A percentile compares a stretch with the other conserved stretches of the same genome.
phyloP scores from a whole-genome alignment of 768 basidiomycete genomes.

The Pleurotus giganteus region DNA sequence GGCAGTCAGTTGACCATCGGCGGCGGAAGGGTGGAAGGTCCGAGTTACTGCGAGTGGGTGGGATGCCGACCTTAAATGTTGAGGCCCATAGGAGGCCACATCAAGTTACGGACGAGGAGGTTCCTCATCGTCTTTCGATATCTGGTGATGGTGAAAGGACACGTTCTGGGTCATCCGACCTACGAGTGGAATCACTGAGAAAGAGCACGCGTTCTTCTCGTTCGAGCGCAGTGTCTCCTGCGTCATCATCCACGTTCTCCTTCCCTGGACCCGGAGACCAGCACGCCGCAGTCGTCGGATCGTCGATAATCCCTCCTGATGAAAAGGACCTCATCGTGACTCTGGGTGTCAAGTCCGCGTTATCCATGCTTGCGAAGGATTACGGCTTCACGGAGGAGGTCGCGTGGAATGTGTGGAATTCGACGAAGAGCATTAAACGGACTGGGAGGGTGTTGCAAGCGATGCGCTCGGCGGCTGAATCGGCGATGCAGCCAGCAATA shows the following conservation, averaged over 20 bases:
- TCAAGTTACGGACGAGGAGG: background rate
- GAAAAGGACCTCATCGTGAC: conserved; percentile 1
- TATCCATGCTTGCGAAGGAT: conserved; percentile 25
- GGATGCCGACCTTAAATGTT: background rate
- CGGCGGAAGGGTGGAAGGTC: background rate
- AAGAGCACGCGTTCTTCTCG: background rate
- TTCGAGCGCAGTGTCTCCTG: background rate
- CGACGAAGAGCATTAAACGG: conserved; percentile 30
- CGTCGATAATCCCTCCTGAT: background rate
- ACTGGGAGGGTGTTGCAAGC: conserved; percentile 35
- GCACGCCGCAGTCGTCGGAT: background rate
- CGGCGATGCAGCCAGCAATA: conserved; percentile 11
- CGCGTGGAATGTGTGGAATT: conserved; percentile 35
- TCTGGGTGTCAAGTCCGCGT: background rate
- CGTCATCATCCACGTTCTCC: background rate
- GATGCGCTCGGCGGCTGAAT: conserved; percentile 37
- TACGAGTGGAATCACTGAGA: background rate
- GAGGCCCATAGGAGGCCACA: background rate
- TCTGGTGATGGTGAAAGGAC: background rate
- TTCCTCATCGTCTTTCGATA: background rate
- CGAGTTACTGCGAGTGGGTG: background rate
- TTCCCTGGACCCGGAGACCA: background rate
- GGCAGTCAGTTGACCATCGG: conserved; percentile 2
- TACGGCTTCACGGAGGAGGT: conserved; percentile 42
- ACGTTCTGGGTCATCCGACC: background rate